Percentiles rank a stretch among this genome's conserved stretches.
These are phyloP conservation scores for Chytriomyces sp. DNA, from an alignment of 192 early-diverging fungal genomes.

Conservation along the genomic window DNA sequence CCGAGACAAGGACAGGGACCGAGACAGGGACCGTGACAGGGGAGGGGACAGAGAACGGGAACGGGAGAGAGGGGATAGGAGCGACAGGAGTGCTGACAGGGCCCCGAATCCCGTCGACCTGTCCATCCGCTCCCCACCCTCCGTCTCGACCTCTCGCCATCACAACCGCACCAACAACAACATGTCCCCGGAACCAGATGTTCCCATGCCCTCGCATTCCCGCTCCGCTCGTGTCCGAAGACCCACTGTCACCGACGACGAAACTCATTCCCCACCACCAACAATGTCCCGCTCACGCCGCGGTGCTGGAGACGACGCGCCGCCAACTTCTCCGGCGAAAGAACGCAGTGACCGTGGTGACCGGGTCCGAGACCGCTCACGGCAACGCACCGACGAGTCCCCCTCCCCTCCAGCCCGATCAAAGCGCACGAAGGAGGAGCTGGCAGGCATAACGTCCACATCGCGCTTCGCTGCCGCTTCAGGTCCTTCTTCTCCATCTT, in stretches of 20 bases:
- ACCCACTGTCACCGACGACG: too few species aligned
- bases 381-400: neutral
- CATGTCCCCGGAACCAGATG: too few species aligned
- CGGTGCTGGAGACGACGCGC: neutral
- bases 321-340: neutral
- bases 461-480: too few species aligned
- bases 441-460: neutral
- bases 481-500: too few species aligned
- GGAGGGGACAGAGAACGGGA: slow-evolving; percentile 8
- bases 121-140: too few species aligned
- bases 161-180: neutral
- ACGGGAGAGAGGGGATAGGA: neutral
- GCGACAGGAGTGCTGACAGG: neutral
- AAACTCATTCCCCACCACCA: too few species aligned
- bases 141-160: neutral
- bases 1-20: slow-evolving; percentile 2
- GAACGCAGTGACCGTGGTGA: neutral
- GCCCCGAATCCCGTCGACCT: neutral
- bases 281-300: too few species aligned
- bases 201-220: too few species aligned
- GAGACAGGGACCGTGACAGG: neutral
- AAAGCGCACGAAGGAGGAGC: neutral
- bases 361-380: neutral
- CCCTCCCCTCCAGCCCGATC: neutral
- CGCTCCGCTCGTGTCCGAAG: too few species aligned